Conservation (phyloP, 805 yeast genomes). For the Brettanomyces nanus region DNA sequence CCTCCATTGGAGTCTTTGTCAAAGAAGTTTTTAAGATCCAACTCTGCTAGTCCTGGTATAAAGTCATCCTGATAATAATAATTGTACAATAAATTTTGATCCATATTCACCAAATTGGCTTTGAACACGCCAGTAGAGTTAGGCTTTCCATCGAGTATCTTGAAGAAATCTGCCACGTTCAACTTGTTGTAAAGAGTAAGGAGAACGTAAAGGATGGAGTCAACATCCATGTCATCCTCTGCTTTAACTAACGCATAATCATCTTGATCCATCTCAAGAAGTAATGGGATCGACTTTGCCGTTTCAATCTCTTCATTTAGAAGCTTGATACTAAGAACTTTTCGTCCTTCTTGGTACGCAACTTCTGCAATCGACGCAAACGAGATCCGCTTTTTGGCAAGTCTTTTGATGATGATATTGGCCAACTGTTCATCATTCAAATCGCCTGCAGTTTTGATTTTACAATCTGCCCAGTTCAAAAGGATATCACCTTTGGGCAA, state of each 20-base stretch:
- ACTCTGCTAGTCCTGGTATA: constrained; percentile 33
- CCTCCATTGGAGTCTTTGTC: constrained; percentile 10
- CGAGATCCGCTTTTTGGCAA: constrained; percentile 38
- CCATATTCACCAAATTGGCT: constrained; percentile 25
- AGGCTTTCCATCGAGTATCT: constrained; percentile 43
- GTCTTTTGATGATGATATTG: constrained; percentile 36
- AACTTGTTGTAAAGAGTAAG: constrained; percentile 45
- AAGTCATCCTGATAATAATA: constrained; percentile 61
- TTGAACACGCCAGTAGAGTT: constrained; percentile 33
- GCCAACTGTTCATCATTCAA: constrained; percentile 54
- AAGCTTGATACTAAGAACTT: constrained; percentile 56
- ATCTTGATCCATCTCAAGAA: constrained; percentile 46
- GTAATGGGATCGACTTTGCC: constrained; percentile 50
- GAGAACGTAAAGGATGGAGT: constrained; percentile 51
- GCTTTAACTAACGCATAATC: constrained; percentile 63
- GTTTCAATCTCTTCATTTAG: constrained; percentile 61
- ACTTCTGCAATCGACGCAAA: constrained; percentile 51
- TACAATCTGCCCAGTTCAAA: constrained; percentile 73
- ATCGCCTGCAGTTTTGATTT: constrained; percentile 47
- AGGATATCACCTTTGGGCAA: constrained; percentile 47
- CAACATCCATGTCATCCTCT: constrained; percentile 51
- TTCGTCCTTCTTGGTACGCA: constrained; percentile 79
- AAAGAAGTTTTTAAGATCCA: constrained; percentile 2
- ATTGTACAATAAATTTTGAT: constrained; percentile 37
- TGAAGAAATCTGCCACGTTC: constrained; percentile 61